These are phyloP conservation scores for Tolypocladium paradoxum DNA, from an alignment of 2,329 filamentous ascomycete species.

Conservation along the genomic window DNA sequence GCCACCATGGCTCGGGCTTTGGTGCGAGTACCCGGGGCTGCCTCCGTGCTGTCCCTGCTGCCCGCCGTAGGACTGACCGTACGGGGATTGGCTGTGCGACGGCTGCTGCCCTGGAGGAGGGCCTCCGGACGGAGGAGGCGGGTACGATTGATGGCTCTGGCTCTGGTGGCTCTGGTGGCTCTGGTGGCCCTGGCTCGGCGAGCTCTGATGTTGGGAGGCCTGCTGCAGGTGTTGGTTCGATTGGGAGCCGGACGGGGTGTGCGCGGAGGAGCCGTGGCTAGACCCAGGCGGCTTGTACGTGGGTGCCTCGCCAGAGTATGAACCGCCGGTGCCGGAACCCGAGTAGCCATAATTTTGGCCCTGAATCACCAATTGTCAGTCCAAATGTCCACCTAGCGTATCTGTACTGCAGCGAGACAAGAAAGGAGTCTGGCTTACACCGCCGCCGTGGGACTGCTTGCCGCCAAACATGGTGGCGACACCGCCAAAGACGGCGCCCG, in stretches of 20 bases:
- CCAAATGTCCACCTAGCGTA: not conserved
- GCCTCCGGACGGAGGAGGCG: constrained; percentile 6
- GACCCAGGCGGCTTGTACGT: constrained; percentile 26
- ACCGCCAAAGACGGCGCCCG: constrained; percentile 43
- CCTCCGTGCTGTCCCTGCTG: constrained; percentile 14
- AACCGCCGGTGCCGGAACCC: constrained; percentile 39
- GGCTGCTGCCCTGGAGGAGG: constrained; percentile 7
- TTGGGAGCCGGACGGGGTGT: constrained; percentile 14
- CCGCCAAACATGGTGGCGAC: constrained; percentile 44
- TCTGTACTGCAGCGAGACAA: not conserved
- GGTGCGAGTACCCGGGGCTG: constrained; percentile 9
- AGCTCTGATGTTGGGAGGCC: constrained; percentile 13
- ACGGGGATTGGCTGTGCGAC: constrained; percentile 8
- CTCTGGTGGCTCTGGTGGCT: constrained; percentile 4
- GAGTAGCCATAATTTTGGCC: constrained; percentile 54
- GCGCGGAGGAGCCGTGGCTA: constrained; percentile 14
- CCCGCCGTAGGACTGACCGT: constrained; percentile 10
- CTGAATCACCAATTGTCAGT: constrained; percentile 16
- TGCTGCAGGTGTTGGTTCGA: constrained; percentile 17
- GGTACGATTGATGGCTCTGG: constrained; percentile 11
- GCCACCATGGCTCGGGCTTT: constrained; percentile 11
- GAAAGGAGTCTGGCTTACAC: constrained; percentile 14
- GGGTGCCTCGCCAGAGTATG: constrained; percentile 53
- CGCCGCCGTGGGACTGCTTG: constrained; percentile 22
- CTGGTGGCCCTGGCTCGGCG: constrained; percentile 10